Evolutionary conservation across 106 monocot genomes (phyloP), one percentile per base, ranked within the genome.

Genomic region (Narthecium ossifragum): DNA sequence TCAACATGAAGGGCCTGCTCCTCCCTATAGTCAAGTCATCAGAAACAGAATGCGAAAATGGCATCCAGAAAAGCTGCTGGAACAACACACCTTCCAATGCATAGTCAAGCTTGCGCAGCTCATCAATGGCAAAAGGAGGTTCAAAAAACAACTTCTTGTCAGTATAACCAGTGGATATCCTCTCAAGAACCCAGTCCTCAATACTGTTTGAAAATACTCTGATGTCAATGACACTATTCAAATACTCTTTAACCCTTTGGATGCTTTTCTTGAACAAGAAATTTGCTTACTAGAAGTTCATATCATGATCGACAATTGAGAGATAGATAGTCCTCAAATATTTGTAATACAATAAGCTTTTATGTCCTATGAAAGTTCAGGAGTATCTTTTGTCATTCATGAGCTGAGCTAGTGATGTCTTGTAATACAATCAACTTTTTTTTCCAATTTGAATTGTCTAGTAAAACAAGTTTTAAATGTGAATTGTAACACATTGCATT

Each of bases 1-100:
- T 69, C 69, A 13, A 75, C 28, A 27, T 68, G 69, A 61, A 69
- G 57, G 64, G 39, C 51, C 40, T 62, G 49, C 5, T 24, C 22
- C 59, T 67, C 61, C 28, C 46, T 64, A 11, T 3, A 15, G 5
- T 37, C 40, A 32, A n/a, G n/a, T n/a, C n/a, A n/a, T n/a, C 63
- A 40, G 63, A 63, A 47, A 17, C 36, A 54, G 55, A 24, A 4
- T 20, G 57, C 17, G 75, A 55, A 58, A 49, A 26, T 23, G 75
- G 57, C 75, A 75, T 75, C 61, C 63, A 46, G 18, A 57, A 31
- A 37, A 69, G 49, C 20, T 69, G 69, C 39, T 75, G 75, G 53
- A 75, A 75, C 4, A 63, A 26, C 5, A 75, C 57, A 8, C 63
- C 63, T 37, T 69, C 68, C 61, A 75, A 37, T 25, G 68, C 75